Evolutionary conservation across 345 rosid species (phyloP).

Genomic region (Camelina sativa): DNA sequence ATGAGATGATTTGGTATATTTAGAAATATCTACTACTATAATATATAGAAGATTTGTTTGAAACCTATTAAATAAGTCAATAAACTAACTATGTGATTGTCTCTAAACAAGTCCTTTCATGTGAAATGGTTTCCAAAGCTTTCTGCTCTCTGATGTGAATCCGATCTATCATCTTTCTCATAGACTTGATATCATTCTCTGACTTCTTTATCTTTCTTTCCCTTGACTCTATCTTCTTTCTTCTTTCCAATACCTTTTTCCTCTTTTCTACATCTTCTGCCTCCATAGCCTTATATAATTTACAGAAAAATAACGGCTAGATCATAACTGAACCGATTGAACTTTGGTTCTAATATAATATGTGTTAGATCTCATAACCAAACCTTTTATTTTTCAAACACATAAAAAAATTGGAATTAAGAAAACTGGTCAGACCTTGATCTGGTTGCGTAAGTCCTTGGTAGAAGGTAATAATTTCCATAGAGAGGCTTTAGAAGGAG

Average conservation of each 20-base stretch:
- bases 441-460: slow-evolving; percentile 27
- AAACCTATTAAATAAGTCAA: no score
- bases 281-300: background rate
- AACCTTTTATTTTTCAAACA: background rate
- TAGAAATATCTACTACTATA: background rate
- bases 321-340: no score
- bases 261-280: slow-evolving; percentile 25
- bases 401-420: background rate
- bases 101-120: background rate
- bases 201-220: slow-evolving; percentile 31
- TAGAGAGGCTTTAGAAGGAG: slow-evolving; percentile 35
- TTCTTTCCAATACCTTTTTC: background rate
- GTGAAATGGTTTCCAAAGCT: slow-evolving; percentile 13
- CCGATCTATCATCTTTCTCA: background rate
- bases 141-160: slow-evolving; percentile 4
- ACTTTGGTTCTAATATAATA: background rate
- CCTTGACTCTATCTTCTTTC: slow-evolving; percentile 22
- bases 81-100: background rate
- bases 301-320: background rate
- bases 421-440: slow-evolving; percentile 16
- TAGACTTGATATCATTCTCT: slow-evolving; percentile 28
- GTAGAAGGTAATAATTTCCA: slow-evolving; percentile 34
- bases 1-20: background rate
- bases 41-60: no score
- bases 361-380: no score